Evolutionary conservation across 495 filamentous ascomycete genomes (phyloP).

Genomic region (Talaromyces ruber): DNA sequence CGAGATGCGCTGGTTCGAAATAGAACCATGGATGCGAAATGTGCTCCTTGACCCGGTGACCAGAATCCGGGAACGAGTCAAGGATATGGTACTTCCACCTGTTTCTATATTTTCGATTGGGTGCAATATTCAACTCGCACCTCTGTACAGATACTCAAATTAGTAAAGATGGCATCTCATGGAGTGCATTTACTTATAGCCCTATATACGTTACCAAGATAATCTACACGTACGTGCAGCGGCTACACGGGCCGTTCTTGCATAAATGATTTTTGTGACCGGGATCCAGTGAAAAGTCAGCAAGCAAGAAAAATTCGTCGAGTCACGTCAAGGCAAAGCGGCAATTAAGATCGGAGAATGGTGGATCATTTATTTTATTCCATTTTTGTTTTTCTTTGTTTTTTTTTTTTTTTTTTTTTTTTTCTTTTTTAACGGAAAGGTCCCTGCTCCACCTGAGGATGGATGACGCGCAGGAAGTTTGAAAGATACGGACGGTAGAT

Average conservation of each 20-base stretch:
- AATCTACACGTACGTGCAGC: neutral
- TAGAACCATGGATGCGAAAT: neutral
- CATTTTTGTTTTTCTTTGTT: too few species aligned
- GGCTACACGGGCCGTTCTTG: slow-evolving; percentile 3
- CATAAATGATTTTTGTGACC: neutral
- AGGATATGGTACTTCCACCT: neutral
- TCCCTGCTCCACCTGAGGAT: neutral
- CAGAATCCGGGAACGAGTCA: neutral
- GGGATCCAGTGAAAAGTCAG: neutral
- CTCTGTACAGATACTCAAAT: neutral
- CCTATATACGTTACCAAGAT: neutral
- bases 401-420: too few species aligned
- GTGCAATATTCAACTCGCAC: neutral
- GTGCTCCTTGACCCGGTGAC: neutral
- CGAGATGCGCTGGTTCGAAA: neutral
- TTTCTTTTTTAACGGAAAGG: neutral
- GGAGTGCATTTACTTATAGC: neutral
- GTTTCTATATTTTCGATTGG: neutral
- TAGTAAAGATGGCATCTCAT: neutral
- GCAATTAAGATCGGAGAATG: neutral
- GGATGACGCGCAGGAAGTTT: neutral
- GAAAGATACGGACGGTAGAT: neutral
- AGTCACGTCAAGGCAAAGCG: neutral
- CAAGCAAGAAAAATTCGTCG: neutral
- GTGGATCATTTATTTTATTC: neutral